Evolutionary conservation across 352 stramenopile genomes (phyloP), one percentile per base, ranked within the genome.

Genomic region (Globisporangium uncinulatum): DNA sequence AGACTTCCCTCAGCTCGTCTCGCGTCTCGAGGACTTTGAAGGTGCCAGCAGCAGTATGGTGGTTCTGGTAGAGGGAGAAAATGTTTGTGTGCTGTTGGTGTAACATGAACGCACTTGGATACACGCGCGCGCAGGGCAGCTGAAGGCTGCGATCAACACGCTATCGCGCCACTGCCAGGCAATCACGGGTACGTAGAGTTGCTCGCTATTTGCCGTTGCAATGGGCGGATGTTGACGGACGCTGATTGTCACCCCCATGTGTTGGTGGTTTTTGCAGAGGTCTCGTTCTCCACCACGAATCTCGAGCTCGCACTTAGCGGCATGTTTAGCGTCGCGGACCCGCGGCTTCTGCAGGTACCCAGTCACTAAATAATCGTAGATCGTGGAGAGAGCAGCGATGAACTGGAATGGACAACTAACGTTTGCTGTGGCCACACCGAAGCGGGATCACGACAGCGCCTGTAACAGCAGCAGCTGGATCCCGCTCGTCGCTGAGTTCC

Each of bases 151-250:
- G 47, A 69, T 74, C 57, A 80, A 71, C 53, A 64, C 71, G 39
- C 59, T 84, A 6, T 79, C 75, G 29, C 74, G 73, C 21, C 76
- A 87, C 48, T 81, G 73, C 50, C 66, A 86, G 56, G 74, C 71
- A 20, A 77, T 85, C 59, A 70, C 66, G 53, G 76, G 76, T 85
- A 69, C 24, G 24, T 29, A 29, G 24, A 29, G 24, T 29, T 29
- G 24, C 24, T 29, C 24, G 24, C 24, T 29, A 29, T 29, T 29
- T 29, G 24, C 24, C 24, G 24, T 29, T 29, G 1, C 24, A 29
- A 29, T 29, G 24, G 24, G 24, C 24, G 24, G 24, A 29, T 29
- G 24, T 29, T 29, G 24, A 29, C 24, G 24, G 24, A 29, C 4
- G 24, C 24, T 29, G 24, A 4, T 29, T 29, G 4, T 4, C 24